Conservation (phyloP, 2,329 filamentous ascomycete genomes). For the Epichloe elymi region DNA sequence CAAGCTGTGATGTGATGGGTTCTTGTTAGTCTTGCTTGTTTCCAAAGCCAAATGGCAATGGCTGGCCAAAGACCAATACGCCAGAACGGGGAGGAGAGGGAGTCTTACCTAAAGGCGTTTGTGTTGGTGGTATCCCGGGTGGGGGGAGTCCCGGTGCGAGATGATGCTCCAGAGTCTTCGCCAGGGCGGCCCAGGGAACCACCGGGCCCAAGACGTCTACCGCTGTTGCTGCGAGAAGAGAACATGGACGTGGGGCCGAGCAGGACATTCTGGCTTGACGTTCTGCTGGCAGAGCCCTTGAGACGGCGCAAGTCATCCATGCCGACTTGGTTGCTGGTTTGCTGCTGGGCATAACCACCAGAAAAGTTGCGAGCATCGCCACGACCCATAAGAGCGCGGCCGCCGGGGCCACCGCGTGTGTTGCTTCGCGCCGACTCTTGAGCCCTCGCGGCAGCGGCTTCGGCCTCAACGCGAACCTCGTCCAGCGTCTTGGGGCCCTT, state of each 20-base stretch:
- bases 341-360: slow-evolving; percentile 55
- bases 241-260: slow-evolving; percentile 82
- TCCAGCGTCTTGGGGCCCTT: slow-evolving; percentile 96
- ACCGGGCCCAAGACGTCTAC: slow-evolving; percentile 65
- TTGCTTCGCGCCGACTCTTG: slow-evolving; percentile 52
- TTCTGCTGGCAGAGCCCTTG: slow-evolving; percentile 46
- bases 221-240: slow-evolving; percentile 80
- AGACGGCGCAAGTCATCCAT: slow-evolving; percentile 86
- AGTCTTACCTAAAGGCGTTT: slow-evolving; percentile 84
- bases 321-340: slow-evolving; percentile 72
- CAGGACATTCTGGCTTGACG: slow-evolving; percentile 48
- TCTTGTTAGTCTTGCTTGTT: background rate
- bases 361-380: slow-evolving; percentile 82
- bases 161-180: slow-evolving; percentile 79
- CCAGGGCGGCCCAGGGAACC: slow-evolving; percentile 58
- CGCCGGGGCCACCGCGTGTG: slow-evolving; percentile 50
- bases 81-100: background rate
- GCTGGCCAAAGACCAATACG: background rate
- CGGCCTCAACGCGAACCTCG: slow-evolving; percentile 72
- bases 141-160: slow-evolving; percentile 80
- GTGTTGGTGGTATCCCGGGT: slow-evolving; percentile 47
- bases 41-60: background rate
- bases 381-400: slow-evolving; percentile 62
- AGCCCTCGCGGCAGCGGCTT: slow-evolving; percentile 72
- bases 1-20: slow-evolving; percentile 29